phyloP scores from a whole-genome alignment of 2,329 filamentous ascomycete genomes.

The Penicillium corylophilum region DNA sequence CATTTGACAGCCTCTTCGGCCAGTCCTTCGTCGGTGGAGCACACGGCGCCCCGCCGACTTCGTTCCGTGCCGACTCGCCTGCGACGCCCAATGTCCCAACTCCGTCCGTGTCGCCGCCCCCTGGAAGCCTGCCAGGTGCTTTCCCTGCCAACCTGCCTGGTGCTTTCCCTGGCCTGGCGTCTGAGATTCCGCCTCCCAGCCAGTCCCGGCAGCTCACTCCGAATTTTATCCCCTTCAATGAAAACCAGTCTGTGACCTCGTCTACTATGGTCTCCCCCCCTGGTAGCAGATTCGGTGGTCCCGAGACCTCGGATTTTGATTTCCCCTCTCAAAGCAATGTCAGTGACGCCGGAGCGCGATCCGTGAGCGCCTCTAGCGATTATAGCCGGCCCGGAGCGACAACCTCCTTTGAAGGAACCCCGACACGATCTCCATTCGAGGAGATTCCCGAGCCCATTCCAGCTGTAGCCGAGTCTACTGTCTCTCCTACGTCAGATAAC shows the following conservation, averaged over 20 bases:
- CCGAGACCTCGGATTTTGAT: slow-evolving; percentile 48
- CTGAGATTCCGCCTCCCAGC: slow-evolving; percentile 59
- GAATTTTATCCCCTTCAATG: slow-evolving; percentile 68
- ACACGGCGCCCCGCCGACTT: slow-evolving; percentile 54
- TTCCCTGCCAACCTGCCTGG: slow-evolving; percentile 28
- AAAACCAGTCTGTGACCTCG: slow-evolving; percentile 69
- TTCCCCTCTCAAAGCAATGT: slow-evolving; percentile 43
- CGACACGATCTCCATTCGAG: slow-evolving; percentile 35
- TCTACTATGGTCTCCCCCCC: slow-evolving; percentile 77
- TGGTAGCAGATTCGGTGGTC: slow-evolving; percentile 59
- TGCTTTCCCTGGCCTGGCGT: slow-evolving; percentile 22
- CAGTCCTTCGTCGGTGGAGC: slow-evolving; percentile 58
- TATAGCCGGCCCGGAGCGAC: slow-evolving; percentile 18
- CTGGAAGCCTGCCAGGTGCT: slow-evolving; percentile 29
- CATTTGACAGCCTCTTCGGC: slow-evolving; percentile 86
- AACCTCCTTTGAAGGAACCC: slow-evolving; percentile 13
- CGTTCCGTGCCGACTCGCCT: slow-evolving; percentile 59
- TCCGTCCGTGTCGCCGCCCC: slow-evolving; percentile 63
- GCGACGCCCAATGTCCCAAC: slow-evolving; percentile 54
- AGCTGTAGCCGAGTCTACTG: slow-evolving; percentile 36
- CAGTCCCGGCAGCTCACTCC: slow-evolving; percentile 77
- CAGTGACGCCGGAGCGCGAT: slow-evolving; percentile 36
- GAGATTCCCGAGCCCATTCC: slow-evolving; percentile 25
- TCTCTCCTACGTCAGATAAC: slow-evolving; percentile 40
- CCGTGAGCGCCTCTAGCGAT: slow-evolving; percentile 22